Evolutionary conservation across 495 filamentous ascomycete species (phyloP).

Genomic region (Neurospora sp.): DNA sequence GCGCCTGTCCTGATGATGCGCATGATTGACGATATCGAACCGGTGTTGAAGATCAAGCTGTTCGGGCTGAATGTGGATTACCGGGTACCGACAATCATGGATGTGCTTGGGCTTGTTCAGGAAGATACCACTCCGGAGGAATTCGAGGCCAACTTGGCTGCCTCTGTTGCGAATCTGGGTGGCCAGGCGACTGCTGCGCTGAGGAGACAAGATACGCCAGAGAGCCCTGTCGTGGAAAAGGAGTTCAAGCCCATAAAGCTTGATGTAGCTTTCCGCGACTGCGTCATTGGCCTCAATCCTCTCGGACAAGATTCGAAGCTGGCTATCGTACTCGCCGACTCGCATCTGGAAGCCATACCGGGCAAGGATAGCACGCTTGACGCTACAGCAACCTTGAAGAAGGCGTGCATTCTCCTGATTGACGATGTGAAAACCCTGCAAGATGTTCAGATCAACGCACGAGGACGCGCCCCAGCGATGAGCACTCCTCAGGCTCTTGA

Average conservation of each 20-base stretch:
- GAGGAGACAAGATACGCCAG: constrained; percentile 12
- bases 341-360: constrained; percentile 51
- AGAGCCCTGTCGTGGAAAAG: constrained; percentile 2
- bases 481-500: constrained; percentile 48
- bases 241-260: constrained; percentile 46
- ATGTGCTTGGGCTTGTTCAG: constrained; percentile 52
- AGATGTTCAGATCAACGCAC: constrained; percentile 37
- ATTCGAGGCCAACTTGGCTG: constrained; percentile 62
- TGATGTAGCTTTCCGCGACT: constrained; percentile 66
- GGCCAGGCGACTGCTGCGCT: constrained; percentile 43
- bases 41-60: constrained; percentile 76
- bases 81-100: constrained; percentile 68
- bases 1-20: constrained; percentile 48
- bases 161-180: constrained; percentile 68
- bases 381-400: constrained; percentile 57
- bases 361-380: constrained; percentile 50
- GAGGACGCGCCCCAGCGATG: constrained; percentile 30
- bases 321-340: constrained; percentile 66
- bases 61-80: constrained; percentile 78
- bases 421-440: constrained; percentile 43
- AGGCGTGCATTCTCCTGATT: constrained; percentile 71
- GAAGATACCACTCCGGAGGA: constrained; percentile 63
- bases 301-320: constrained; percentile 62
- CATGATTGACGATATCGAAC: constrained; percentile 90
- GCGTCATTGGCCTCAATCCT: constrained; percentile 77